Evolutionary conservation across 352 stramenopile species (phyloP), one percentile per base, ranked within the genome.

Genomic region (Globisporangium heterothallicum): DNA sequence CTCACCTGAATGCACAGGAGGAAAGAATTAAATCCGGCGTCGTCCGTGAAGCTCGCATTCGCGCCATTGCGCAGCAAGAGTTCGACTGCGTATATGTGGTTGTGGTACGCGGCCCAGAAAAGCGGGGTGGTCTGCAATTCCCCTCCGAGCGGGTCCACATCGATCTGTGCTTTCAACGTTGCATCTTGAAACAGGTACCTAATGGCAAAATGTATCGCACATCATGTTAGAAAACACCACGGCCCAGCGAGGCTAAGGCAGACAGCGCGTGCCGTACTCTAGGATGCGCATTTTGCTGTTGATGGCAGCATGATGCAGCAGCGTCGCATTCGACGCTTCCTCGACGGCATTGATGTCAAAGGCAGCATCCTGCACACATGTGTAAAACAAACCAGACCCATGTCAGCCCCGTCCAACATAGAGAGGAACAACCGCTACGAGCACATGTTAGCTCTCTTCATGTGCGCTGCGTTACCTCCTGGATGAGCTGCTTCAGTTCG

Each of bases 21-120:
- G 58, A 88, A 89, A 16, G 78, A 63, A 49, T 70, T 74, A 49
- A 83, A 82, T 0, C 81, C 78, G 12, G 56, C 45, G n/a, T 16
- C 51, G 58, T 92, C 76, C 26, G 56, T 58, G 60, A 88, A 74
- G 13, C 46, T 63, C 6, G 74, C 59, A 43, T 89, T 66, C 14
- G 78, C 81, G 35, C 76, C 74, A 19, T 85, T 52, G 6, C 76
- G 74, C 42, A 88, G 60, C 18, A 92, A 62, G 42, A 92, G 46
- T 53, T 88, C 81, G 4, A 92, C 74, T 0, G 76, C 74, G 53
- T 92, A 92, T 45, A 92, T 87, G 58, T 88, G 78, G 64, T 92
- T 89, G 58, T 84, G 58, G 42, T 62, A 77, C 46, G 72, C 66
- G 35, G 81, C 81, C 78, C 81, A 92, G 52, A 86, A 89, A 21